Base-by-base conservation (phyloP, 768 basidiomycete genomes). In the Boletus rubropictus region DNA sequence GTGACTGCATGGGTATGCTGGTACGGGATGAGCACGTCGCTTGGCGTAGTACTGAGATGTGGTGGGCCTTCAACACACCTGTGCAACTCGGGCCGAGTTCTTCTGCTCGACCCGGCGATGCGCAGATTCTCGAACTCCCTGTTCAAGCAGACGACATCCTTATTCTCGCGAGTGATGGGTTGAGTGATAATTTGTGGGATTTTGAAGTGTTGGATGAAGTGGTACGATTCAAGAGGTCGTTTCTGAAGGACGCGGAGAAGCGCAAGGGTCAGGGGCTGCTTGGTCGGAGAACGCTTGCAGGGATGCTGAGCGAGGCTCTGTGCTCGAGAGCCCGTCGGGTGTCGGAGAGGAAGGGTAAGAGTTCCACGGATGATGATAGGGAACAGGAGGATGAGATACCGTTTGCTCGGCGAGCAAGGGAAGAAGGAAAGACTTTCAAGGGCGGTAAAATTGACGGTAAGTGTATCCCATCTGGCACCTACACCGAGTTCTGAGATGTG, bases 1-100 rank as follows among this genome's bases (percentile, higher is more conserved):
- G 91, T 8, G 90, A 94, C 58, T 90, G 90, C 62, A 86, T 86
- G 78, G 83, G 84, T 20, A 85, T 89, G 76, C 75, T 96, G 18
- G 81, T 97, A 17, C 80, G 93, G 3, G 83, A 78, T 6, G 79
- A 86, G 37, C 73, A 80, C 44, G 81, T 96, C 36, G 79, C 82
- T 2, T 96, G 91, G 83, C 76, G 92, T 27, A 87, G 83, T 40
- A 80, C 88, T 35, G 94, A 96, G 66, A 94, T 95, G 89, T 93
- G 92, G 81, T 92, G 90, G 78, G 77, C 75, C 12, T 83, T 83
- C 64, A 83, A 83, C 55, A 78, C 76, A n/a, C 82, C 80, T 0
- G 71, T 75, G 24, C 81, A 82, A 56, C 79, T 85, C 25, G 81
- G 81, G 7, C 81, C 81, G 2, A 69, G 76, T 34, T 77, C 77